These are phyloP conservation scores for Fragaria nilgerrensis DNA, from an alignment of 306 rosid species.

Conservation along the genomic window DNA sequence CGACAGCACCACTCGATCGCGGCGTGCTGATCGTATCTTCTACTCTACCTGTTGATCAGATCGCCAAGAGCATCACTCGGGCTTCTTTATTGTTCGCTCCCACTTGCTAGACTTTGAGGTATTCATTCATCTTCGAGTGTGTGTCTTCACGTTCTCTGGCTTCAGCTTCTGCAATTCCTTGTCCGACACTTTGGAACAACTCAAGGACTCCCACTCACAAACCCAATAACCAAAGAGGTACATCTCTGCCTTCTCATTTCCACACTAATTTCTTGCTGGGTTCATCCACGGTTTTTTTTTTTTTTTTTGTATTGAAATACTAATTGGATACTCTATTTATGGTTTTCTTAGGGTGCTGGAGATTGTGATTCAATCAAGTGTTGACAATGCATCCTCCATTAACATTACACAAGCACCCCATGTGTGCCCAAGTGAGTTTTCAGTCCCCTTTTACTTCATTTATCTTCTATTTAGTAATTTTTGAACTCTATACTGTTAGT, in stretches of 20 bases:
- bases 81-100: too few relatives aligned
- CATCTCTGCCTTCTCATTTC: not conserved
- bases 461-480: not conserved
- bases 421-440: slow-evolving; percentile 79
- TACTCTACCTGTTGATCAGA: too few relatives aligned
- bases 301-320: not conserved
- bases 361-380: slow-evolving; percentile 24
- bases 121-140: too few relatives aligned
- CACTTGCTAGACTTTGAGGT: too few relatives aligned
- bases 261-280: not conserved
- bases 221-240: too few relatives aligned
- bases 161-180: too few relatives aligned
- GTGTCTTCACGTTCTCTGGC: too few relatives aligned
- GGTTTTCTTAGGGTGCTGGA: slow-evolving; percentile 27
- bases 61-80: too few relatives aligned
- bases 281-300: not conserved
- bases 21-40: too few relatives aligned
- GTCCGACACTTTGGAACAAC: too few relatives aligned
- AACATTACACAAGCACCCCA: slow-evolving; percentile 87
- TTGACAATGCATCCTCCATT: slow-evolving; percentile 79
- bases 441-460: not conserved
- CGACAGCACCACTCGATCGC: too few relatives aligned
- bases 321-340: not conserved
- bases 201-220: too few relatives aligned
- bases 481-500: not conserved